These are phyloP conservation scores for Xanthoparmelia taractica DNA, from an alignment of 495 filamentous ascomycete species.

Conservation along the genomic window DNA sequence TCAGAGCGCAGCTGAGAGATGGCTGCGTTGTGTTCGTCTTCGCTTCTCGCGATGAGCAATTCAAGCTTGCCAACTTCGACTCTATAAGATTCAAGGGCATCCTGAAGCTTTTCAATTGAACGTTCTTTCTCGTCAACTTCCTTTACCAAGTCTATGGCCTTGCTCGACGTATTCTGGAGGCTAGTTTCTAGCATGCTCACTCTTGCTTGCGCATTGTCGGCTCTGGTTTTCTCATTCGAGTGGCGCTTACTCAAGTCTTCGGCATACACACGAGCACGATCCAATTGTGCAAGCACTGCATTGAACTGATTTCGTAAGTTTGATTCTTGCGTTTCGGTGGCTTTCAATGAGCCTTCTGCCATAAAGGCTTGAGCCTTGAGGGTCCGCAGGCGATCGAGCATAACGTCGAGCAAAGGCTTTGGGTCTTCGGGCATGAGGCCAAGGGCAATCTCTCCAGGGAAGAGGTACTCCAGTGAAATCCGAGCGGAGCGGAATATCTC, in stretches of 20 bases:
- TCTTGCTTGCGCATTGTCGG: slow-evolving; percentile 37
- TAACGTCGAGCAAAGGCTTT: slow-evolving; percentile 20
- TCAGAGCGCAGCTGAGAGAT: slow-evolving; percentile 31
- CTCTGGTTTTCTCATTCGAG: slow-evolving; percentile 24
- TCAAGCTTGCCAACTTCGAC: slow-evolving; percentile 58
- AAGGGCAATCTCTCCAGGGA: slow-evolving; percentile 55
- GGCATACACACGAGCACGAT: slow-evolving; percentile 36
- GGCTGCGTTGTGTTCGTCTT: slow-evolving; percentile 42
- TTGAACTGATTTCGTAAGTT: slow-evolving; percentile 41
- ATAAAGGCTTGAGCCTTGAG: slow-evolving; percentile 11
- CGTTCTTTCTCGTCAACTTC: slow-evolving; percentile 50
- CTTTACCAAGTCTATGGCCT: slow-evolving; percentile 42
- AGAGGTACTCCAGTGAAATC: slow-evolving; percentile 56
- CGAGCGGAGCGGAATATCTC: slow-evolving; percentile 54
- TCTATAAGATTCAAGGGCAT: slow-evolving; percentile 55
- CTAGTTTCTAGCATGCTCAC: slow-evolving; percentile 47
- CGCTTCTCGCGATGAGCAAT: slow-evolving; percentile 49
- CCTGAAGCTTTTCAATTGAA: slow-evolving; percentile 51
- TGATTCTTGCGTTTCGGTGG: slow-evolving; percentile 11
- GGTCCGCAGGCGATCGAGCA: slow-evolving; percentile 14
- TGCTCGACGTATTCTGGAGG: slow-evolving; percentile 39
- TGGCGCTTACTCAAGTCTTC: slow-evolving; percentile 10
- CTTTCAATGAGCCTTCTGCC: slow-evolving; percentile 12
- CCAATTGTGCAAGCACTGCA: slow-evolving; percentile 29
- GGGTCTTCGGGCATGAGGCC: slow-evolving; percentile 25